These are phyloP conservation scores for Rhodamnia argentea DNA, from an alignment of 345 rosid species.

Conservation along the genomic window DNA sequence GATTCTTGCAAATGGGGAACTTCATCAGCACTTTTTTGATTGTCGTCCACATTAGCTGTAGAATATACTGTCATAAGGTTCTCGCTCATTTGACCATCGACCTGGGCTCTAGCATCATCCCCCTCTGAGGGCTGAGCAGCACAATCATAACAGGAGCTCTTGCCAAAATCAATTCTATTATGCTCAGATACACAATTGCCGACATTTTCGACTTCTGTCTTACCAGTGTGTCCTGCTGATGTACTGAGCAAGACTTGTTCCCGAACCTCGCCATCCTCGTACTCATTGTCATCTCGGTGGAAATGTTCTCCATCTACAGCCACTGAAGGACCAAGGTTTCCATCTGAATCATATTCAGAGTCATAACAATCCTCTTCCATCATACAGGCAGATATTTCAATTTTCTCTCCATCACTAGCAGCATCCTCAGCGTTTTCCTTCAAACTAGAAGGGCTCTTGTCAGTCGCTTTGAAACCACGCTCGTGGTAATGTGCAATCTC, in stretches of 20 bases:
- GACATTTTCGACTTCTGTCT: constrained; percentile 5
- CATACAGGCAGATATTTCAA: constrained; percentile 35
- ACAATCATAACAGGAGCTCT: constrained; percentile 4
- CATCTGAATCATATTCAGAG: constrained; percentile 43
- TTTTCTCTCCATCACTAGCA: constrained; percentile 45
- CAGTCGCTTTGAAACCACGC: constrained; percentile 3
- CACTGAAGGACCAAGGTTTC: constrained; percentile 18
- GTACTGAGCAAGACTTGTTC: constrained; percentile 17
- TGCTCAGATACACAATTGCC: constrained; percentile 13
- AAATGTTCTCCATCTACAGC: constrained; percentile 26
- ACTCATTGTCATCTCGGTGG: constrained; percentile 25
- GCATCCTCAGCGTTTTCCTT: constrained; percentile 28
- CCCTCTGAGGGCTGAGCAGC: constrained; percentile 19
- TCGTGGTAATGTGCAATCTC: constrained; percentile 8
- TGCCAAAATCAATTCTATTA: constrained; percentile 8
- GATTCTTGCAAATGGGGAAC: constrained; percentile 16
- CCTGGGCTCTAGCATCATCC: constrained; percentile 10
- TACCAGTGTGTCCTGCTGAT: constrained; percentile 11
- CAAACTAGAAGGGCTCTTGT: constrained; percentile 13
- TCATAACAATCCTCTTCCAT: constrained; percentile 26
- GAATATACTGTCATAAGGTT: constrained; percentile 6
- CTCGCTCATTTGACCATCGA: constrained; percentile 16
- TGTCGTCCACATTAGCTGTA: constrained; percentile 7
- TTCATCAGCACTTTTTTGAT: constrained; percentile 4
- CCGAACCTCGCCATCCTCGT: constrained; percentile 60